Evolutionary conservation across 495 filamentous ascomycete genomes (phyloP), one percentile per base, ranked within the genome.

Genomic region (Symbiotaphrina buchneri): DNA sequence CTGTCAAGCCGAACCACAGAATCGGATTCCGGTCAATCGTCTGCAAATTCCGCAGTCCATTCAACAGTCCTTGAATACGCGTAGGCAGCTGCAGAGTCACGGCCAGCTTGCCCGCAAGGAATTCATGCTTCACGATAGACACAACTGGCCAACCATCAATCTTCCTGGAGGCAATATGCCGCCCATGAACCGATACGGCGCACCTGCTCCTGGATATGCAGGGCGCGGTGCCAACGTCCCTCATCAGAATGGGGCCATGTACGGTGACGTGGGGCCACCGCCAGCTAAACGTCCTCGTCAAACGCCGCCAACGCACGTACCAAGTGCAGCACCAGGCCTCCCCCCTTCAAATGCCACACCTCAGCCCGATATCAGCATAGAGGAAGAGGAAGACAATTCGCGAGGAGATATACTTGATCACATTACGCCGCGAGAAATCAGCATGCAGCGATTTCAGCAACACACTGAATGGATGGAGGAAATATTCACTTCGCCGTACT

Each of bases 401-500:
- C 62, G 72, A 2, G 82, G 83, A 10, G 87, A 97, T 43, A 59
- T 77, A 42, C 72, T 97, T 43, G 87, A 97, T 42, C 61, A 80
- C 30, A 53, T 91, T 21, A 84, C 74, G 0, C 82, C 84, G 11
- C 71, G 82, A 5, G 87, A 95, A 36, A 71, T 95, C 39, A 85
- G 79, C 41, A 56, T 71, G 38, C 64, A 68, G 41, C 61, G 87
- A 28, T 97, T 90, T 45, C 73, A 69, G 38, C 87, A 93, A 42
- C 87, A 97, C 43, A 87, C 95, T 40, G 83, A 92, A 49, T 94
- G 84, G 87, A 91, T 95, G 77, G 87, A 93, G 43, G 84, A 97
- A 51, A 69, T 97, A n/a, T 61, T 93, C 27, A 74, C 73, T 2
- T 92, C 82, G 0, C 79, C 82, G 0, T 93, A 84, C 40, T 56